Evolutionary conservation across 2,329 filamentous ascomycete genomes (phyloP).

Genomic region (Pyricularia sp.): DNA sequence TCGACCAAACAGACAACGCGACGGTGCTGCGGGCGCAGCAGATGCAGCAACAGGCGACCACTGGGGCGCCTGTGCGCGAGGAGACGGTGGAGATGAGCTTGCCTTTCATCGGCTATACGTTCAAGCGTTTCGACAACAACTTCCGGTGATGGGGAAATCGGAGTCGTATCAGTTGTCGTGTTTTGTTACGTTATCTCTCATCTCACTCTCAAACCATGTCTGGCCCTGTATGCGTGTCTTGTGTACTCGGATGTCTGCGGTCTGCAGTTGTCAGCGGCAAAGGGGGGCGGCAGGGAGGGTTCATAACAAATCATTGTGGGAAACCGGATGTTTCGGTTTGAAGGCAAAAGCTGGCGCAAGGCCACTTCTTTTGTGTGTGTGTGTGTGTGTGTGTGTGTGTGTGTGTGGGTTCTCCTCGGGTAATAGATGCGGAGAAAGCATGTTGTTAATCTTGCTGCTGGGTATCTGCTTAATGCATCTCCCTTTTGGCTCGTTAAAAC

Average conservation of each 20-base stretch:
- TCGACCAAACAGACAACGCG: constrained; percentile 82
- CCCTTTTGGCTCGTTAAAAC: background rate
- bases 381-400: too few species aligned
- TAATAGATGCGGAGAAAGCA: background rate
- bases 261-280: background rate
- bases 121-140: constrained; percentile 84
- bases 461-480: background rate
- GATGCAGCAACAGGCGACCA: constrained; percentile 25
- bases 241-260: background rate
- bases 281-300: background rate
- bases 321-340: background rate
- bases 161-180: background rate
- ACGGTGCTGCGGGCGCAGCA: constrained; percentile 48
- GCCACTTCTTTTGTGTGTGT: background rate
- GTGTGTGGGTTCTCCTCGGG: background rate
- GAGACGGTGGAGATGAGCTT: constrained; percentile 89
- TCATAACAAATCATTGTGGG: background rate
- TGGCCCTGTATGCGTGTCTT: background rate
- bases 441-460: background rate
- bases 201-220: background rate
- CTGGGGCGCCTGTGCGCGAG: constrained; percentile 36
- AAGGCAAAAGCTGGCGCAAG: background rate
- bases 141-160: constrained; percentile 32
- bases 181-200: background rate
- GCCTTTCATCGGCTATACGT: constrained; percentile 93